Base-by-base conservation (phyloP, 148 eudicot genomes). In the Nepenthes gracilis region DNA sequence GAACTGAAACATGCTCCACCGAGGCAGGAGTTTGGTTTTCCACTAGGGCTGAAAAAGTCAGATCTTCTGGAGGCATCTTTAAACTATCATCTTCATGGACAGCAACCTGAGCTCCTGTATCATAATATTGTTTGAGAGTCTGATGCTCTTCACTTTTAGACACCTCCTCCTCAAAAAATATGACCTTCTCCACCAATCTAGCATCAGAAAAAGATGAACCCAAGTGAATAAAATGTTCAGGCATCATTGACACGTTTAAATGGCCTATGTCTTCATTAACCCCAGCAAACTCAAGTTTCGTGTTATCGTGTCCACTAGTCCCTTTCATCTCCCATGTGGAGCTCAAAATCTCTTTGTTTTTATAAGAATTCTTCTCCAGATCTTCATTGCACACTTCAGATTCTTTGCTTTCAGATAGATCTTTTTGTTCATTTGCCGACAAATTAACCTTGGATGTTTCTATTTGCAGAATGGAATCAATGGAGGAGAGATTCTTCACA, bases 391-490 rank as follows among this genome's bases (percentile, higher is more conserved):
- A 63, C 53, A 40, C 48, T 13, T 57, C 12, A 47, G 63, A 23
- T 58, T 47, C 72, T 6, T 62, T n/a, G 11, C 53, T 5, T 6
- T 6, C 53, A 11, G 11, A n/a, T 11, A 10, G 10, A 49, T n/a
- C 53, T 5, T 12, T 49, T 49, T 49, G 53, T n/a, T 49, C 53
- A 49, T 6, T 49, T 49, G 15, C 6, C 11, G 1, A 49, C 53
- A 49, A 49, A n/a, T 49, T 12, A 49, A 49, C 1, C 45, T 40
- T 0, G 11, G 53, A 49, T 49, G 53, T n/a, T 2, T 49, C 53
- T 12, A 11, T 49, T 35, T 66, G 74, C 65, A 75, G 9, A 14
- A 68, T 66, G 36, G 63, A 70, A 69, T 35, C 59, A 47, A 74
- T 64, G 61, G 64, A 65, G 43, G 62, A 65, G 4, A 57, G 65